Base-by-base conservation (phyloP, 805 yeast genomes). In the Alloascoidea africana region DNA sequence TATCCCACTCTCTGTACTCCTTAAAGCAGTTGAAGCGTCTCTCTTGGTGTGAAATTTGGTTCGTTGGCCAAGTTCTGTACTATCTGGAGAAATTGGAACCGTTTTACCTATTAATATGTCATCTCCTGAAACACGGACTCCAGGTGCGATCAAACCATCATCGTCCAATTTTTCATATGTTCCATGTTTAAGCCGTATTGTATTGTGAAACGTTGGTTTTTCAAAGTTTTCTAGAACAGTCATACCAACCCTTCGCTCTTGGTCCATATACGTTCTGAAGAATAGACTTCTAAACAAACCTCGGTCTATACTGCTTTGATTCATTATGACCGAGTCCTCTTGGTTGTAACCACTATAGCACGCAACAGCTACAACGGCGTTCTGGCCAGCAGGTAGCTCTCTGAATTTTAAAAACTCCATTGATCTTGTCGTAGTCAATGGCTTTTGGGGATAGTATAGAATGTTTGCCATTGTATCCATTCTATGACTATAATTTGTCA, bases 381-480 rank as follows among this genome's bases (percentile, higher is more conserved):
- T 91, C 65, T 91, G 98, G 42, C 98, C 98, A 42, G 98, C 98
- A 30, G 98, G 98, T 45, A 91, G 68, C 61, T 91, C 98, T 66
- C 98, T 74, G 66, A 91, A 91, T 63, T 91, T 89, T 63, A 91
- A 68, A 55, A 79, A 83, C 60, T 91, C 98, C 98, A 91, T 91
- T 1, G 97, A 76, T 60, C 96, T 79, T 14, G 98, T 91, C 18
- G 96, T 91, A 37, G 97, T 98, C 55, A 91, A 66, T 13, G 98
- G 98, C 58, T 91, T 91, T 57, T 91, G 98, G 32, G 98, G 98
- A 55, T 91, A 91, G 56, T 91, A 91, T 48, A 91, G 68, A 50
- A 91, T 89, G 55, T 91, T 91, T 5, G 98, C 96, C 98, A 91
- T 91, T 1, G 98, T 91, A 60, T 91, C 98, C 98, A 91, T 91